phyloP scores from a whole-genome alignment of 208 protist genomes.

The Leishmania aethiopica region DNA sequence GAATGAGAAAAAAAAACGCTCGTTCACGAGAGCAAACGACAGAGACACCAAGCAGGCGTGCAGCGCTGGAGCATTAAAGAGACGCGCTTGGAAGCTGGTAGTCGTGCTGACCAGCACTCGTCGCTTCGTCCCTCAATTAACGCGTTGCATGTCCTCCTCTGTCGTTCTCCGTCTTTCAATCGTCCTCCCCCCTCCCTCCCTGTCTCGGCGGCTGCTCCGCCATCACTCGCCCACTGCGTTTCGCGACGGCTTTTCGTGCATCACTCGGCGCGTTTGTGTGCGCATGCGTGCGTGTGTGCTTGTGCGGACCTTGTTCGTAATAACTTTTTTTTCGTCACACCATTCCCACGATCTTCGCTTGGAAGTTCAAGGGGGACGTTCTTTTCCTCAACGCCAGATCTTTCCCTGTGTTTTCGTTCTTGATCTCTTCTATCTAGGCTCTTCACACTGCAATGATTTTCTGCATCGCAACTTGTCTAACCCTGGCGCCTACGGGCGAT shows the following conservation, averaged over 20 bases:
- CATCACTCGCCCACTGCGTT: background rate
- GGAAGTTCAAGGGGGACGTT: background rate
- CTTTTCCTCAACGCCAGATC: background rate
- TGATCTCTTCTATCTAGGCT: background rate
- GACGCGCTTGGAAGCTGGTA: background rate
- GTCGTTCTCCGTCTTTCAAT: background rate
- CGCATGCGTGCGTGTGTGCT: background rate
- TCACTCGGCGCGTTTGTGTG: background rate
- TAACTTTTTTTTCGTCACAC: background rate
- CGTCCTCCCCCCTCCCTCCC: background rate
- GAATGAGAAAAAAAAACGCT: conserved; percentile 4
- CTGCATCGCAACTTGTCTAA: conserved; percentile 1
- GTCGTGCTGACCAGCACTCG: background rate
- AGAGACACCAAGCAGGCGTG: background rate
- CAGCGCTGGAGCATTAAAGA: background rate
- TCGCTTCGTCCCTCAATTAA: background rate
- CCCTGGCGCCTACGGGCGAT: background rate
- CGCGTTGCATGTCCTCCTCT: background rate
- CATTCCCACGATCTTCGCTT: background rate
- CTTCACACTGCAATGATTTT: conserved; percentile 2
- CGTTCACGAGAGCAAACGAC: conserved; percentile 2
- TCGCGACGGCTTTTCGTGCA: background rate
- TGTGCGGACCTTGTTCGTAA: background rate
- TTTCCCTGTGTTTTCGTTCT: background rate
- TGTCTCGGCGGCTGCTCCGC: background rate